Percentiles rank a stretch among this genome's conserved stretches.
Conservation (phyloP, 768 basidiomycete genomes). For the Phanerodontia chrysosporium region DNA sequence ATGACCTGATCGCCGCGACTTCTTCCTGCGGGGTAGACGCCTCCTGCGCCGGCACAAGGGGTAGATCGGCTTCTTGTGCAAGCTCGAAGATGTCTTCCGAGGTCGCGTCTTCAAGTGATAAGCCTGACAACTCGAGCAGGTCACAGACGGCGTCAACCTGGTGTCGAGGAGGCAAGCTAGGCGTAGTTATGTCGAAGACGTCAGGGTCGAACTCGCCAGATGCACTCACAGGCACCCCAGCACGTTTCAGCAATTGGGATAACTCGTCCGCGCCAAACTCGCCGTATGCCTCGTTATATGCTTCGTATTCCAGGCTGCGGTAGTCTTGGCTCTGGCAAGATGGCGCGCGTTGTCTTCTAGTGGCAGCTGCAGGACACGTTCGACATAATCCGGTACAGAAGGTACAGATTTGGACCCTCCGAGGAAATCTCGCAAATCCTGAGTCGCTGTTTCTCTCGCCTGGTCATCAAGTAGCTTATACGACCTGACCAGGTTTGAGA, state of each 20-base stretch:
- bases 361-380: neutral
- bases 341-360: too few relatives aligned
- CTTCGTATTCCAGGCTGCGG: neutral
- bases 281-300: neutral
- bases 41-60: neutral
- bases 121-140: neutral
- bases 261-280: neutral
- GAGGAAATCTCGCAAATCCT: neutral
- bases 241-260: neutral
- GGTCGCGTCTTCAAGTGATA: neutral
- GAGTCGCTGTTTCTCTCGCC: neutral
- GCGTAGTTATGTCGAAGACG: neutral
- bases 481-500: slow-evolving; percentile 19
- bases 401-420: neutral
- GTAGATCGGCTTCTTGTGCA: neutral
- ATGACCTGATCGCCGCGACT: slow-evolving; percentile 23
- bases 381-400: neutral
- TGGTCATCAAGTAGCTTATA: slow-evolving; percentile 13
- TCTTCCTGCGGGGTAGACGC: neutral
- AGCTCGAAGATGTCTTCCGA: neutral
- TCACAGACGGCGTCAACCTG: neutral
- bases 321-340: too few relatives aligned
- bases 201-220: slow-evolving; percentile 2
- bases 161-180: neutral
- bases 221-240: slow-evolving; percentile 4